Base-by-base conservation (phyloP, 208 protist species). In the Trypanosomatidae sp. region DNA sequence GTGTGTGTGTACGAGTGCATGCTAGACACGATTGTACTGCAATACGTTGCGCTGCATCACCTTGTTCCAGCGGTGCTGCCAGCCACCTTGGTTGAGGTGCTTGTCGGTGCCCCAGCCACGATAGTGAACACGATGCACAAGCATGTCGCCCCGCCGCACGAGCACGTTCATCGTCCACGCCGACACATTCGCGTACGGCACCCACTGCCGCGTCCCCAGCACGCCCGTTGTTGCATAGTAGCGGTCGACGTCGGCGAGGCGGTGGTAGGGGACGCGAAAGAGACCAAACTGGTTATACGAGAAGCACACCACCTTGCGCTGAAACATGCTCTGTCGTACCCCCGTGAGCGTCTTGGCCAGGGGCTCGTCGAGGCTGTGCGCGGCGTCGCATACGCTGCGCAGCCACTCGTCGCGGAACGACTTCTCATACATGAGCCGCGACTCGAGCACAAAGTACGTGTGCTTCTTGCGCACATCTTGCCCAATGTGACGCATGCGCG, bases 11-110 rank as follows among this genome's bases (percentile, higher is more conserved):
- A 35, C 30, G n/a, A 35, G n/a, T 35, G 11, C n/a, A 35, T 35
- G 11, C n/a, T 35, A 92, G 26, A 81, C 62, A 19, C 75, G 59
- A 41, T 62, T 88, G 67, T 94, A 94, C 56, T 94, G 85, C 33
- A 89, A 61, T 19, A 66, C 66, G 48, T 94, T 90, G 15, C 85
- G 66, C 50, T 94, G 70, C 72, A 89, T 75, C 8, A 88, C 70
- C 60, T 91, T 94, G 57, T 94, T 94, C 85, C 85, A 94, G 3
- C 85, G 65, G 54, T 89, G 76, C 55, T 88, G 78, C 80, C 81
- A 94, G 3, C 85, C 85, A 24, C 85, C 85, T 44, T 69, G 53
- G 19, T 87, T 90, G 23, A 94, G 61, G 18, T 81, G 48, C 20
- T 56, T 61, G 51, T 90, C 80, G 6, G 78, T 90, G 35, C 85